Conservation (phyloP, 2,329 filamentous ascomycete species). For the Neospermospora avenae region DNA sequence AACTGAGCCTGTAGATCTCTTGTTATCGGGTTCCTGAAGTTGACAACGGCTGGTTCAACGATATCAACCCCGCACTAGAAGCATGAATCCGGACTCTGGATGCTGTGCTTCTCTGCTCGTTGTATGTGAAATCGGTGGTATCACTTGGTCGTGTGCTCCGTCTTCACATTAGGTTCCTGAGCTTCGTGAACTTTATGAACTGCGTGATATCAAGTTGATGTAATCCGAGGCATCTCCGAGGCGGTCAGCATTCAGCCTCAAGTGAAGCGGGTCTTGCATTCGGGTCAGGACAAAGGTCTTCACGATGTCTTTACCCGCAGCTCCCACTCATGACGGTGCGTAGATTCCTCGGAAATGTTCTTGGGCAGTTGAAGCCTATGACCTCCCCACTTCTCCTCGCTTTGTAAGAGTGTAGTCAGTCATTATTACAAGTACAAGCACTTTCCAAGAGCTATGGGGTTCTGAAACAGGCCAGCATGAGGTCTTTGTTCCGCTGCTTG, state of each 20-base stretch:
- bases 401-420: neutral
- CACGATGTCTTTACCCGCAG: neutral
- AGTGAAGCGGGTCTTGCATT: neutral
- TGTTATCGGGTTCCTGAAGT: neutral
- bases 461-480: neutral
- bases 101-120: neutral
- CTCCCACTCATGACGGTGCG: neutral
- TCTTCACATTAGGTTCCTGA: neutral
- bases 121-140: neutral
- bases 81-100: neutral
- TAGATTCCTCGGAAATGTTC: neutral
- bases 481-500: neutral
- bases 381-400: too few relatives aligned
- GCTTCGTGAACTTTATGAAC: neutral
- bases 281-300: neutral
- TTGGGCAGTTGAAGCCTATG: neutral
- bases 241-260: neutral
- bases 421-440: neutral
- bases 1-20: too few relatives aligned
- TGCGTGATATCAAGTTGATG: neutral
- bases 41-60: neutral
- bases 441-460: neutral
- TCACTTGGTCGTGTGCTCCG: neutral
- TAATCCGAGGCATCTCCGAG: neutral
- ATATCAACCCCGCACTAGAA: neutral